A percentile compares a stretch with the other conserved stretches of the same genome.
phyloP scores from a whole-genome alignment of 202 grass and related monocot genomes.

The Saccharum hybrid region DNA sequence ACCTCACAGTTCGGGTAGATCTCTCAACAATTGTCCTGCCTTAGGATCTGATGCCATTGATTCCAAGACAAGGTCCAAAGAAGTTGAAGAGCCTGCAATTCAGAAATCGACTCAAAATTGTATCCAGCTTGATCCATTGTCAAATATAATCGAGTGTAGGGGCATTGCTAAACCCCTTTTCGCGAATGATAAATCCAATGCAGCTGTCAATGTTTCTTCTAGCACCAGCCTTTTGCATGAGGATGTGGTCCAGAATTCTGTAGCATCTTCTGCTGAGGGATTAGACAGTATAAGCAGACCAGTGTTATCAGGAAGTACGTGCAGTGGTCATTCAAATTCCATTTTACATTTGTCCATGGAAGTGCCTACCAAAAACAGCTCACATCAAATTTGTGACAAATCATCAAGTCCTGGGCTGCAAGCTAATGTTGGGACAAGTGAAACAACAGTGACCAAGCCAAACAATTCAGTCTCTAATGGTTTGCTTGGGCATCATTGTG shows the following conservation, averaged over 20 bases:
- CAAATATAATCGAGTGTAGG: conserved; percentile 32
- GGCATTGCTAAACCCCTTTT: conserved; percentile 40
- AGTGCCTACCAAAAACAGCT: conserved; percentile 23
- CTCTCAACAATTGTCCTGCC: conserved; percentile 26
- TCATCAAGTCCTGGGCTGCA: conserved; percentile 32
- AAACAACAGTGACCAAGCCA: conserved; percentile 27
- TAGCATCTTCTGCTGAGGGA: conserved; percentile 20
- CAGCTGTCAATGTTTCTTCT: conserved; percentile 29
- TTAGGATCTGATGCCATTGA: conserved; percentile 46
- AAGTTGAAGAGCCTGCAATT: conserved; percentile 27
- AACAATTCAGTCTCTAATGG: conserved; percentile 35
- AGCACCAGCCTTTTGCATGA: conserved; percentile 3
- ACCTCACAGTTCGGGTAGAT: conserved; percentile 38
- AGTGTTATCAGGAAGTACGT: conserved; percentile 25
- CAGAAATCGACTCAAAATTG: conserved; percentile 38
- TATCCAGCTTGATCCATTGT: conserved; percentile 36
- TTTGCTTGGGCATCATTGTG: conserved; percentile 24
- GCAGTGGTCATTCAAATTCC: conserved; percentile 25
- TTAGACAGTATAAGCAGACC: conserved; percentile 3
- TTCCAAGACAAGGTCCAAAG: conserved; percentile 43
- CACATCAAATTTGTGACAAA: conserved; percentile 30
- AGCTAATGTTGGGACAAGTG: conserved; percentile 21
- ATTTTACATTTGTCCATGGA: conserved; percentile 34
- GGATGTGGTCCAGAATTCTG: conserved; percentile 19
- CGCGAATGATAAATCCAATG: conserved; percentile 34